Base-by-base conservation (phyloP, 2,329 filamentous ascomycete species). In the Teratosphaeria viscida region DNA sequence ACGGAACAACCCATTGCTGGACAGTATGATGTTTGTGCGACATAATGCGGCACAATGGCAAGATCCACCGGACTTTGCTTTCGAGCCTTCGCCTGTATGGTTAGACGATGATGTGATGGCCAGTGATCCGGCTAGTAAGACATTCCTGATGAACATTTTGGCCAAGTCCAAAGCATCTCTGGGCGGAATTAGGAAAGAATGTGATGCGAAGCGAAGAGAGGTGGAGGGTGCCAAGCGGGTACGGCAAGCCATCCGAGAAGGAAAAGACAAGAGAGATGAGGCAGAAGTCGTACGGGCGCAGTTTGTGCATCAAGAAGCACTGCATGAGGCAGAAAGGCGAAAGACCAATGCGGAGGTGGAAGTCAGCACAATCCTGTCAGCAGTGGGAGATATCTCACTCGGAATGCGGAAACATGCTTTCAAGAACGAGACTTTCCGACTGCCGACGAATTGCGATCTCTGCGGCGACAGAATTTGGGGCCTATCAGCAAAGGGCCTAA, bases 381-480 rank as follows among this genome's bases (percentile, higher is more conserved):
- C 86, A 0, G 92, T 96, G 2, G 94, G 94, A 39, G 94, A 99
- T 71, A 83, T 99, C 58, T 96, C 92, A 1, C 79, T 96, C 23
- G 92, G 92, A 19, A 92, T 92, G 11, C 90, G 90, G 72, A 96
- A 92, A 70, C 94, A 99, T 78, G 94, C 95, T 70, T 99, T 99
- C 82, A 96, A 95, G 75, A 86, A 90, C n/a, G 91, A 97, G 71
- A 97, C 94, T 0, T 99, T 97, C 81, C 97, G 97, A 74, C 96
- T 99, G 62, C 95, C 95, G 0, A 99, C 94, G 4, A 97, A 97
- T 72, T 99, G 94, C 76, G 94, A 99, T 73, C 81, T 96, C 12
- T 99, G 94, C 68, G 92, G 92, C 19, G 94, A 99, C 71, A 85
- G 94, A 32, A 96, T 99, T 72, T 99, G 94, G 94, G 94, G 94